Evolutionary conservation across 139 green algal genomes (phyloP), one percentile per base, ranked within the genome.

Genomic region (Pleodorina starrii): DNA sequence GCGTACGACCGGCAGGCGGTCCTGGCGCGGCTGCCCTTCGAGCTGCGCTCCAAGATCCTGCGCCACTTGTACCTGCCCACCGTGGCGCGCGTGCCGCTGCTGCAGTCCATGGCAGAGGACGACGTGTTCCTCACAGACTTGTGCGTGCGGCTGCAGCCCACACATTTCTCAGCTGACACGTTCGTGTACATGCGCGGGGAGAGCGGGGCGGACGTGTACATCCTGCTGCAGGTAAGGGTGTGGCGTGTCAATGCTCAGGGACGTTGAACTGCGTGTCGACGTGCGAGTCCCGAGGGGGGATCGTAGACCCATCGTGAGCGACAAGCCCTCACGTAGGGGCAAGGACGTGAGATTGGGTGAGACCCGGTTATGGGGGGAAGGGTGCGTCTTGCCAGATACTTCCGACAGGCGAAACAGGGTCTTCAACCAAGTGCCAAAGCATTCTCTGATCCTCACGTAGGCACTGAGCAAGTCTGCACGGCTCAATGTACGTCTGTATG

Each of bases 181-280:
- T 94, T 90, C 44, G 89, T 94, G 10, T 95, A 93, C 68, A 90
- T 93, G 77, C 76, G 89, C 51, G 92, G 92, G 0, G 92, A 95
- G 83, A 87, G 50, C 29, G 82, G 85, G 14, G 79, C 71, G 0
- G 92, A 95, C 73, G 59, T 95, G 66, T 95, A 91, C 79, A 93
- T 95, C 36, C 84, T 95, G 60, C 78, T 94, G 40, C 90, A 88
- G 81, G 81, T 46, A 25, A 21, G 54, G 54, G 5, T 66, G 54
- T 66, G 54, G 54, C 14, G 50, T 32, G 9, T 21, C 54, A 66
- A 66, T n/a, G n/a, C n/a, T n/a, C n/a, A n/a, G n/a, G n/a, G n/a
- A n/a, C n/a, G n/a, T n/a, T n/a, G n/a, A n/a, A n/a, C n/a, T n/a
- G n/a, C n/a, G n/a, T n/a, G n/a, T n/a, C n/a, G n/a, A n/a, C n/a